Base-by-base conservation (phyloP, 2,329 filamentous ascomycete genomes). In the Claviceps paspali region DNA sequence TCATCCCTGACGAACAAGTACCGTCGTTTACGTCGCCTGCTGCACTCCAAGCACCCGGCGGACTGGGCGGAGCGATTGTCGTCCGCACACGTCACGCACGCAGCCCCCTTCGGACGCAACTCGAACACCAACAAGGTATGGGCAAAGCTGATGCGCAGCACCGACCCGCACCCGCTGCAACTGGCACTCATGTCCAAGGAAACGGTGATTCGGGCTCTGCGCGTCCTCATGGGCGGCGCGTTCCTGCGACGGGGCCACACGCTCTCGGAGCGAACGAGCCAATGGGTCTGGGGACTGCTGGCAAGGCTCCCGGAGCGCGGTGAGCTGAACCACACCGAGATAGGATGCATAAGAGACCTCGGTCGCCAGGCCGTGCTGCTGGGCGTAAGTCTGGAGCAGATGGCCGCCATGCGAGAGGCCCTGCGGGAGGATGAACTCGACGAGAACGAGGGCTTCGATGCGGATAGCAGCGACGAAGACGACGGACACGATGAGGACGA, bases 261-360 rank as follows among this genome's bases (percentile, higher is more conserved):
- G 22, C 62, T 85, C 22, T 65, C 73, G 19, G 69, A 73, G 47
- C 70, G 77, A 33, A 76, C 82, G 4, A 86, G 84, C 41, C 69
- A 76, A 12, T 96, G 88, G 88, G 64, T 83, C 4, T 95, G 86
- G 87, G 77, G 80, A 0, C 57, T 94, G 40, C 63, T 95, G 31
- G 84, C 82, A 3, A 71, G 76, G 40, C 67, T 88, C 41, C 78
- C 82, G 1, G 81, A 83, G 26, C 62, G 74, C 8, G 85, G 85
- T 2, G 76, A 82, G 54, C 62, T 95, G 53, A 73, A 75, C 42
- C 80, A 83, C 44, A 71, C 76, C 30, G 81, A 91, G 50, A 73
- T 93, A 23, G 79, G 76, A 5, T 74, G 76, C 49, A 63, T 95
- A 21, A 69, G 88, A 35, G 83, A 91, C 40, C 55, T 96, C 24